Evolutionary conservation across 148 eudicot genomes (phyloP), one percentile per base, ranked within the genome.

Genomic region (Persicaria maculosa): DNA sequence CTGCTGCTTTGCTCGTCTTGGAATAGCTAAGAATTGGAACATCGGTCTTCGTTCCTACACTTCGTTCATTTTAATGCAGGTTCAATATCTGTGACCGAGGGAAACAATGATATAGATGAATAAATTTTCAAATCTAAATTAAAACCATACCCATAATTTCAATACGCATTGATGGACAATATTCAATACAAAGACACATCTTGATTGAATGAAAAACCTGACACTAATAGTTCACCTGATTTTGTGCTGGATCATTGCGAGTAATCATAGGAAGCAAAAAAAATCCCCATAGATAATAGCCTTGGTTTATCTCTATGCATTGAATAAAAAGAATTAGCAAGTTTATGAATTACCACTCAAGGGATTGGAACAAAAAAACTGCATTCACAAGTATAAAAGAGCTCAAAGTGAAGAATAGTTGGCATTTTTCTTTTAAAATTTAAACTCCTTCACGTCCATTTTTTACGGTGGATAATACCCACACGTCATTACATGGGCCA

Each of bases 401-500:
- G 61, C 68, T 84, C 74, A 76, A 91, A 86, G 25, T 78, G 67
- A n/a, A 93, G 86, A 2, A 50, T 65, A 76, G 77, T 20, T n/a
- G 97, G 97, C 86, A 93, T n/a, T 81, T 78, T 65, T 43, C 74
- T 77, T 84, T 5, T 87, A 81, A 74, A 82, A 75, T 19, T 84
- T 77, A 47, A 74, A 78, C 31, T 79, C 88, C 79, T 82, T 84
- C 16, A 77, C 59, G 44, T 47, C 79, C 64, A 84, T 90, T 74
- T 47, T 87, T 57, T 74, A 77, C 47, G 90, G 82, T 71, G 91
- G 88, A 80, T 82, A 82, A 47, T 90, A n/a, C 98, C 81, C 76
- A 77, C 50, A 94, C 72, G 6, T 52, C 83, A 74, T 74, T 74
- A 68, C 67, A 58, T n/a, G 75, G 25, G 55, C 47, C 71, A 50